phyloP scores from a whole-genome alignment of 805 yeast genomes.

The Lachancea thermotolerans region DNA sequence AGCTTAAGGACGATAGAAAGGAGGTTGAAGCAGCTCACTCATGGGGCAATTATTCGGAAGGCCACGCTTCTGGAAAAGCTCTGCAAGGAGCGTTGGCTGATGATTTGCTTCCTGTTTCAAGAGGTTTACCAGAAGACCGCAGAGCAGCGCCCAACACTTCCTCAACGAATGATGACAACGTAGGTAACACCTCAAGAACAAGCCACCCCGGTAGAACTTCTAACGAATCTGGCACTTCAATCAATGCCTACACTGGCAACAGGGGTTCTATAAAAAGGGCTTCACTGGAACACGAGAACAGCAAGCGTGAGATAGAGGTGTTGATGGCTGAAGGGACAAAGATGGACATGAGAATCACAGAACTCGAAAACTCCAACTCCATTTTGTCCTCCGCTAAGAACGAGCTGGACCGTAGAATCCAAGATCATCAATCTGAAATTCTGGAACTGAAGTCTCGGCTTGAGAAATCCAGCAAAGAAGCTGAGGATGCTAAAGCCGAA shows the following conservation, averaged over 20 bases:
- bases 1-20: too few relatives aligned
- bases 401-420: slow-evolving; percentile 19
- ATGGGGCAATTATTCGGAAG: too few relatives aligned
- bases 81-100: too few relatives aligned
- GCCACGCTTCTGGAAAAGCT: too few relatives aligned
- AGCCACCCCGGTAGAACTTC: neutral
- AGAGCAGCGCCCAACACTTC: too few relatives aligned
- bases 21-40: too few relatives aligned
- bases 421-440: slow-evolving; percentile 17
- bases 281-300: slow-evolving; percentile 14
- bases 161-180: too few relatives aligned
- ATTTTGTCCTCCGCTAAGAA: slow-evolving; percentile 16
- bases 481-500: slow-evolving; percentile 10
- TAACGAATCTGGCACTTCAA: neutral
- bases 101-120: too few relatives aligned
- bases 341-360: slow-evolving; percentile 41
- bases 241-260: neutral
- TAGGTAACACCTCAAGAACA: neutral
- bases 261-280: slow-evolving; percentile 5
- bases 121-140: too few relatives aligned
- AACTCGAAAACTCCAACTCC: slow-evolving; percentile 30
- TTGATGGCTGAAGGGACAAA: slow-evolving; percentile 42
- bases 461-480: slow-evolving; percentile 14
- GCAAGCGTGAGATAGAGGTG: slow-evolving; percentile 40
- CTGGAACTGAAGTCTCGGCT: slow-evolving; percentile 16